Base-by-base conservation (phyloP, 495 filamentous ascomycete genomes). In the Tuber calosporum region DNA sequence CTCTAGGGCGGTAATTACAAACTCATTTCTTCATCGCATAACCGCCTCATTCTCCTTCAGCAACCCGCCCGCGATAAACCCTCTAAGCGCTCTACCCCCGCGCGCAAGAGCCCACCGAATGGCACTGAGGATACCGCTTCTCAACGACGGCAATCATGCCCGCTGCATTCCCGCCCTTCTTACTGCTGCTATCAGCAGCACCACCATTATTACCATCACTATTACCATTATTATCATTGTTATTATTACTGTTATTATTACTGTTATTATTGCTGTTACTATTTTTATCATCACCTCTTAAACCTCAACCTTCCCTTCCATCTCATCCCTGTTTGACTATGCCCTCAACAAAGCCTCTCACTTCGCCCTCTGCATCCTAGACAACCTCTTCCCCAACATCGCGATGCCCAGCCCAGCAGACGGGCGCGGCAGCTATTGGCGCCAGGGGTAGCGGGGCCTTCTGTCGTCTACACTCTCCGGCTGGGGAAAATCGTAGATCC, bases 31-130 rank as follows among this genome's bases (percentile, higher is more conserved):
- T 58, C 9, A 13, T 42, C 40, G 34, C 4, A 41, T 11, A 9
- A 42, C 4, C 36, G 13, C 36, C 36, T 72, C 58, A n/a, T 68
- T 72, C 40, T 62, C 43, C 4, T 72, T 69, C 26, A 76, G 74
- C 19, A 78, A 53, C 68, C 70, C 73, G 74, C 75, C 75, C 69
- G 77, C 79, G n/a, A 82, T 73, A 72, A 84, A 74, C 1, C 82
- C 84, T 42, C 78, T 79, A 2, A 87, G 79, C 41, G 87, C 86
- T 71, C 85, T 86, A 62, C 26, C 17, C 79, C 86, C 86, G 53
- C 87, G 86, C 40, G 88, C 86, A 4, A 87, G 85, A 13, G 86
- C 86, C 87, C 87, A 89, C 53, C 86, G 81, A 5, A 87, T 84
- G 36, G 84, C 85, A n/a, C 84, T 83, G 70, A 88, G 77, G 70